Percentiles rank a stretch among this genome's conserved stretches.
phyloP scores from a whole-genome alignment of 768 basidiomycete species.

The Suillus discolor region DNA sequence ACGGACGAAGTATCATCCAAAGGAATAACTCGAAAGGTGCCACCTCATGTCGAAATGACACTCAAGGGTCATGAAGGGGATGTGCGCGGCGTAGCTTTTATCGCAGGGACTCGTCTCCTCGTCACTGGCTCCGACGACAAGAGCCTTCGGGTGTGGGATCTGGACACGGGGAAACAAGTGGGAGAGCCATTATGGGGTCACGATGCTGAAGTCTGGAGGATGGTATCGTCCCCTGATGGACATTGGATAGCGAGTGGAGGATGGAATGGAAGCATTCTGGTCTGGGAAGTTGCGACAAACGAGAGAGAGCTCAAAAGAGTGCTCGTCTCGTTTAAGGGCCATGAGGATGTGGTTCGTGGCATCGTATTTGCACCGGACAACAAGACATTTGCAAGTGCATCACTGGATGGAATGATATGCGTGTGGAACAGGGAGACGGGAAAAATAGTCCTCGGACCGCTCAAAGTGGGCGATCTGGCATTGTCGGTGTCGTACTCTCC shows the following conservation, averaged over 20 bases:
- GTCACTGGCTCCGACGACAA: not conserved
- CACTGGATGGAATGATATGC: not conserved
- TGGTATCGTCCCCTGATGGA: not conserved
- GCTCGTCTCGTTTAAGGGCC: not conserved
- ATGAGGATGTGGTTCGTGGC: rapidly evolving
- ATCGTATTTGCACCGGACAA: not conserved
- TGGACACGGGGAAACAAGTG: not conserved
- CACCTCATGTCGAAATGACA: not conserved
- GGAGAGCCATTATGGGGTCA: not conserved
- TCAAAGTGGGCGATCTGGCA: not conserved
- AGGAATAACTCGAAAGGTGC: not conserved
- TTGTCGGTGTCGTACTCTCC: not conserved
- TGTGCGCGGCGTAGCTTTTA: not conserved
- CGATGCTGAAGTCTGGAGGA: not conserved
- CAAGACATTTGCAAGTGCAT: constrained; percentile 3
- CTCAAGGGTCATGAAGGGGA: not conserved
- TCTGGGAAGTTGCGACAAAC: not conserved
- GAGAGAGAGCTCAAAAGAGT: not conserved
- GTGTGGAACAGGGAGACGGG: not conserved
- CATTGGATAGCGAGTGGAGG: not conserved
- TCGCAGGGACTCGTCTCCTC: not conserved
- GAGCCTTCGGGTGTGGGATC: not conserved
- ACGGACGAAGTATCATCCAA: not conserved
- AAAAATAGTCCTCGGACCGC: not conserved
- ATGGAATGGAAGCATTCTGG: not conserved